Base-by-base conservation (phyloP, 495 filamentous ascomycete genomes). In the Pyronema omphalodes region DNA sequence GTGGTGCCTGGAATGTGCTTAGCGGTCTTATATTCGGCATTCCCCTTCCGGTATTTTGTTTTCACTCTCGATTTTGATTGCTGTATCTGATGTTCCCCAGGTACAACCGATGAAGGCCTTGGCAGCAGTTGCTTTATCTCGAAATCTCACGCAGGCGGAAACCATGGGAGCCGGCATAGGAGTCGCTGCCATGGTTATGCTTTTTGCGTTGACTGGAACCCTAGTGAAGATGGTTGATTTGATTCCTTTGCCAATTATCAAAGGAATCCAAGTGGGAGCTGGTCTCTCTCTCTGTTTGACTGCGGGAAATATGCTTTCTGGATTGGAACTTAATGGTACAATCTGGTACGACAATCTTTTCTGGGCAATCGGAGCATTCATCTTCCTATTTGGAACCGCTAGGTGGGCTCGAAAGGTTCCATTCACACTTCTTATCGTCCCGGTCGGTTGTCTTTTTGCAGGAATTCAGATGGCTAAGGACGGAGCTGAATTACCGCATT, bases 251-350 rank as follows among this genome's bases (percentile, higher is more conserved):
- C 85, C 87, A 3, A 79, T 96, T 3, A 77, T 96, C 52, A 93
- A 91, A 63, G 89, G 89, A 9, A 94, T 96, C 60, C 89, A 96
- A 67, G 77, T 94, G 45, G 89, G 88, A 19, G 88, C 89, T 3
- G 89, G 87, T 0, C 69, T 96, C 19, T 81, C 78, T 9, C 74
- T 96, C 9, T 72, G 84, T 43, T 76, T 89, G 51, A 81, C 83
- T 18, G 82, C 85, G 7, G 82, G 82, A n/a, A 64, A 69, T 3
- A 72, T 72, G 52, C 69, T 87, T 37, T 73, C 86, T 7, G 66
- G 70, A 14, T 72, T 76, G 3, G 71, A 85, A 9, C 44, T 53
- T 39, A 69, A 69, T 5, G 84, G 78, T 76, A 60, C 68, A 0
- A 61, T 71, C 8, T 76, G 72, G 71, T 73, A 77, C 6, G 83